Evolutionary conservation across 2,329 filamentous ascomycete species (phyloP).

Genomic region (Coniella lustricola): DNA sequence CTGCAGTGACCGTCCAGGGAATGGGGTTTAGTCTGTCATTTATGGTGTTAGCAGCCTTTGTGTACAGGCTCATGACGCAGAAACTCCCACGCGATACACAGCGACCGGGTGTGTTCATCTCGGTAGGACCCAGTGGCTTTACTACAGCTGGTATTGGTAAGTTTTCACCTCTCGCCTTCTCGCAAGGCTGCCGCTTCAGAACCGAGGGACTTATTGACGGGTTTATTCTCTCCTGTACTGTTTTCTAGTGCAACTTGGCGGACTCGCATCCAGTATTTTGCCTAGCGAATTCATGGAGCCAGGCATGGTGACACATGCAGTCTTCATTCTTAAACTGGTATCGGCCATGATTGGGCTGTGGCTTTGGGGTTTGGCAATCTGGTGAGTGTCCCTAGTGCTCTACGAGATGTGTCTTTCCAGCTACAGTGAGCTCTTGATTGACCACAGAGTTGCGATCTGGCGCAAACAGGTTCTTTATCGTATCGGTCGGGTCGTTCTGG

Average conservation of each 20-base stretch:
- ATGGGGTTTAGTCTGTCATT: constrained; percentile 53
- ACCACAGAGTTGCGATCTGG: not conserved
- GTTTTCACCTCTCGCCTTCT: not conserved
- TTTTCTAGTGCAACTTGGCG: constrained; percentile 36
- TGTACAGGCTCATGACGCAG: constrained; percentile 83
- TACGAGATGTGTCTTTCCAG: not conserved
- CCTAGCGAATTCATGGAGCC: constrained; percentile 32
- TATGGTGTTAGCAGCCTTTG: constrained; percentile 78
- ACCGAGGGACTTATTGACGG: not conserved
- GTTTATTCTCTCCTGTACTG: not conserved
- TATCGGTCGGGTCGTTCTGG: constrained; percentile 69
- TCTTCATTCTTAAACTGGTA: constrained; percentile 39
- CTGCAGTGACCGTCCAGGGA: constrained; percentile 44
- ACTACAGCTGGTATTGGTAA: constrained; percentile 40
- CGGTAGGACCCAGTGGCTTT: constrained; percentile 66
- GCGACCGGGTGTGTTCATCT: constrained; percentile 79
- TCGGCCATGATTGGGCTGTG: constrained; percentile 62
- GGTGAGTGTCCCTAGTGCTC: constrained; percentile 29
- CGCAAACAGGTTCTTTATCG: constrained; percentile 57
- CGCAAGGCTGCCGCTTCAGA: not conserved
- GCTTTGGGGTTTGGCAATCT: constrained; percentile 76
- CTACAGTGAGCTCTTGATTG: not conserved
- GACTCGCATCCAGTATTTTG: constrained; percentile 34
- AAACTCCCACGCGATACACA: constrained; percentile 71
- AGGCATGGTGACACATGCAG: constrained; percentile 31